Evolutionary conservation across 305 asterid genomes (phyloP).

Genomic region (Fraxinus nigra): DNA sequence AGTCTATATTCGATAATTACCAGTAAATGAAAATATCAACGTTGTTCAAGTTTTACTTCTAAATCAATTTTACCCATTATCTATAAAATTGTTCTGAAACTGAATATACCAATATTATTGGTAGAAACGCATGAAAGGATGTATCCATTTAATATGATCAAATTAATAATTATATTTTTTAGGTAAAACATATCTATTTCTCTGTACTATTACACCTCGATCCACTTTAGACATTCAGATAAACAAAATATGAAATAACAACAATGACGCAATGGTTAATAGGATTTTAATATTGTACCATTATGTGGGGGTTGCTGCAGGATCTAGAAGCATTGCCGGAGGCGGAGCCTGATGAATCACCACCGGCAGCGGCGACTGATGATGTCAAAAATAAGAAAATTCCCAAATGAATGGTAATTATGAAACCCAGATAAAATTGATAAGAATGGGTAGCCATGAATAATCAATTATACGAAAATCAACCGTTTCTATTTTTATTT

Average conservation of each 20-base stretch:
- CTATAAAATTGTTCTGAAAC: not conserved
- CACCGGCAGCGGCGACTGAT: slow-evolving; percentile 39
- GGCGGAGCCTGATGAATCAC: slow-evolving; percentile 47
- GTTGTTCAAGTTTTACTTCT: not conserved
- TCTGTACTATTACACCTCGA: not conserved
- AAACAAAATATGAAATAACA: not conserved
- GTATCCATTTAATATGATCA: not conserved
- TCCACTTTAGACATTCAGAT: not conserved
- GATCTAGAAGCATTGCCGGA: slow-evolving; percentile 35
- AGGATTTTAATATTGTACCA: slow-evolving; percentile 39
- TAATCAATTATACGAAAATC: not conserved
- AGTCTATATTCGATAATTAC: not conserved
- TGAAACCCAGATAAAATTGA: slow-evolving; percentile 26
- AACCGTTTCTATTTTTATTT: not conserved
- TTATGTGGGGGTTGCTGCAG: slow-evolving; percentile 61
- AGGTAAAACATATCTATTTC: not conserved
- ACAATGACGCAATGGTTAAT: not conserved
- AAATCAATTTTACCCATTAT: not conserved
- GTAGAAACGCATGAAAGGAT: not conserved
- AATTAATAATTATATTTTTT: not conserved
- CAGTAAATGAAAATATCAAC: not conserved
- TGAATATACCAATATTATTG: not conserved
- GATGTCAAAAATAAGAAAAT: slow-evolving; percentile 35
- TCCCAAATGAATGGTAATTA: slow-evolving; percentile 27
- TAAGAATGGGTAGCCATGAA: slow-evolving; percentile 22